These are phyloP conservation scores for Termitomyces sp. DNA, from an alignment of 768 basidiomycete species.

Conservation along the genomic window DNA sequence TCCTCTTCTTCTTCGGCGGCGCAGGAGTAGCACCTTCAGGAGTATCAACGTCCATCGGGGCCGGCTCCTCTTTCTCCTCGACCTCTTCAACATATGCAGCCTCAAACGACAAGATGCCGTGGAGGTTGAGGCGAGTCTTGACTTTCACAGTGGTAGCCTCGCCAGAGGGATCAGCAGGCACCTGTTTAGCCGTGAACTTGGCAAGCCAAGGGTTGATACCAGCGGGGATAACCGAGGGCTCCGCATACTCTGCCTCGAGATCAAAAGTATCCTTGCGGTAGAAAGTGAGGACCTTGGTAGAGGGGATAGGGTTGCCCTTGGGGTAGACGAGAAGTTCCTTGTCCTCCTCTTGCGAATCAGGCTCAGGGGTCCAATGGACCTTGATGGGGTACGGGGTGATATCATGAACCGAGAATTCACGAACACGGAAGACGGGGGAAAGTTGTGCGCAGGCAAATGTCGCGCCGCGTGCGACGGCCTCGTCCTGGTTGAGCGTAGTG, in stretches of 20 bases:
- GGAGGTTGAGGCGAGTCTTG: constrained; percentile 82
- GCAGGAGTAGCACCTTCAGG: constrained; percentile 36
- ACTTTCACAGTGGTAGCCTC: constrained; percentile 85
- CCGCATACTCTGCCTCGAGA: constrained; percentile 81
- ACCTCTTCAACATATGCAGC: constrained; percentile 79
- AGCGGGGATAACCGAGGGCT: constrained; percentile 69
- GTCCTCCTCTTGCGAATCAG: constrained; percentile 81
- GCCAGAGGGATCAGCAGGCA: constrained; percentile 65
- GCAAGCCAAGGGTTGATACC: constrained; percentile 83
- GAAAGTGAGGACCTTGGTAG: constrained; percentile 95
- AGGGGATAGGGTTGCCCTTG: constrained; percentile 79
- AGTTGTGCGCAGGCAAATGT: constrained; percentile 97
- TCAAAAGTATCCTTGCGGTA: constrained; percentile 88
- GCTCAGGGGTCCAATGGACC: constrained; percentile 78
- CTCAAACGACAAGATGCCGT: constrained; percentile 88
- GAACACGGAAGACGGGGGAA: constrained; percentile 96
- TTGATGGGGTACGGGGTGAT: constrained; percentile 87
- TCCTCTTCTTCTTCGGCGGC: constrained; percentile 82
- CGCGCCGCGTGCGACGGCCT: constrained; percentile 93
- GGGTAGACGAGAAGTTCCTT: constrained; percentile 92
- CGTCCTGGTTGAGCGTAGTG: constrained; percentile 96
- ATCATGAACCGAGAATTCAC: constrained; percentile 90
- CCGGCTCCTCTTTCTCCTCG: constrained; percentile 70
- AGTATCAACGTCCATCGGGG: constrained; percentile 66
- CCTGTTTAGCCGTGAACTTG: constrained; percentile 76